phyloP scores from a whole-genome alignment of 2,329 filamentous ascomycete genomes.

The Penicillium occitanis region DNA sequence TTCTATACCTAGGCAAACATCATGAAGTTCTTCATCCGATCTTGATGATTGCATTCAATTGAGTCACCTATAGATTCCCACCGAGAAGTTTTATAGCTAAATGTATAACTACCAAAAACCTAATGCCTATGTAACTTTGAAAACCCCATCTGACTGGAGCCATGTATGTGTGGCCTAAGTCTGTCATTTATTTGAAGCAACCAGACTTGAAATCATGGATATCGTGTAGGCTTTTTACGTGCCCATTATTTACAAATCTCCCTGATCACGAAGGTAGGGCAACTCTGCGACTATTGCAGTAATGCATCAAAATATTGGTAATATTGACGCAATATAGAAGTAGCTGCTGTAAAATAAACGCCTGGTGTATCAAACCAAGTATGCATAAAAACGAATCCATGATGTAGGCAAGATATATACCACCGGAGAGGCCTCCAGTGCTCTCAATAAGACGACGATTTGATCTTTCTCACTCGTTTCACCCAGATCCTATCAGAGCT shows the following conservation, averaged over 20 bases:
- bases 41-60: background rate
- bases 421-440: too few species aligned
- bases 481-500: background rate
- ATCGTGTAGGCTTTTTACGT: background rate
- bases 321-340: background rate
- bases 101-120: background rate
- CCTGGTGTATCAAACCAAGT: background rate
- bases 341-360: background rate
- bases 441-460: too few species aligned
- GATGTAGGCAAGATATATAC: background rate
- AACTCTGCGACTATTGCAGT: background rate
- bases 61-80: background rate
- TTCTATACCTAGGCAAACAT: background rate
- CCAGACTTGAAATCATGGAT: background rate
- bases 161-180: background rate
- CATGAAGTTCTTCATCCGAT: background rate
- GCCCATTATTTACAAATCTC: background rate
- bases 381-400: background rate
- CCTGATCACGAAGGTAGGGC: background rate
- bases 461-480: too few species aligned
- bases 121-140: background rate
- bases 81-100: background rate
- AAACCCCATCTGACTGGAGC: background rate
- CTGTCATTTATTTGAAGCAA: background rate
- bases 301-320: background rate